Percentiles rank a stretch among this genome's conserved stretches.
These are phyloP conservation scores for Lentinula guzmanii DNA, from an alignment of 768 basidiomycete species.

Conservation along the genomic window DNA sequence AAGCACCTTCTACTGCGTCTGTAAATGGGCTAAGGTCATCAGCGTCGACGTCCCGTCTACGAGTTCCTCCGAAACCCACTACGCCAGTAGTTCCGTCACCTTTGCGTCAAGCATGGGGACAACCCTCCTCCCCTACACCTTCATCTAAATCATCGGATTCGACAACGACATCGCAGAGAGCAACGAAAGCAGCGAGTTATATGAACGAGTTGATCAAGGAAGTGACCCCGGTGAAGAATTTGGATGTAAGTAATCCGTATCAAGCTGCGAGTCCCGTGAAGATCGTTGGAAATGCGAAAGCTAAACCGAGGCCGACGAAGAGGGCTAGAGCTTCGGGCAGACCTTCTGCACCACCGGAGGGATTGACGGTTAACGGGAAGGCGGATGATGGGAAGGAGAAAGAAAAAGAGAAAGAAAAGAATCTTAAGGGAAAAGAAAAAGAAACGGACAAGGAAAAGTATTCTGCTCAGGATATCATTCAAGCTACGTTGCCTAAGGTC, in stretches of 20 bases:
- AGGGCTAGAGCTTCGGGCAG: slow-evolving; percentile 38
- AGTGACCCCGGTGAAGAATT: slow-evolving; percentile 55
- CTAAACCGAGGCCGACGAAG: slow-evolving; percentile 29
- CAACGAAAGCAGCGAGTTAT: slow-evolving; percentile 62
- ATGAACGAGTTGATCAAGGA: slow-evolving; percentile 70
- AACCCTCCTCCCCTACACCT: slow-evolving; percentile 28
- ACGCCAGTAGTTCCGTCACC: slow-evolving; percentile 68
- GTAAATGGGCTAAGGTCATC: neutral
- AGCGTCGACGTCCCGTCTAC: slow-evolving; percentile 23
- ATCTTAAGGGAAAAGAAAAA: slow-evolving; percentile 8
- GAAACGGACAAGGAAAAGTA: slow-evolving; percentile 23
- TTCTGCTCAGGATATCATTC: slow-evolving; percentile 66
- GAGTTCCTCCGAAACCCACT: slow-evolving; percentile 45
- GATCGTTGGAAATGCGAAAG: slow-evolving; percentile 29
- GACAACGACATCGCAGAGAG: slow-evolving; percentile 30
- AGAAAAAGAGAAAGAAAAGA: slow-evolving; percentile 21
- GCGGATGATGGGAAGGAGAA: slow-evolving; percentile 7
- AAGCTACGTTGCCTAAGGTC: slow-evolving; percentile 73
- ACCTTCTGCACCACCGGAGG: slow-evolving; percentile 19
- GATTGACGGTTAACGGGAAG: neutral
- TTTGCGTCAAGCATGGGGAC: slow-evolving; percentile 66
- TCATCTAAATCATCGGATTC: slow-evolving; percentile 21
- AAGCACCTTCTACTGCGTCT: neutral
- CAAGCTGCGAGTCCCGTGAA: slow-evolving; percentile 65
- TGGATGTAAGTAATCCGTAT: slow-evolving; percentile 74